Conservation (phyloP, 192 early-diverging fungal species). For the Coemansia sp. region DNA sequence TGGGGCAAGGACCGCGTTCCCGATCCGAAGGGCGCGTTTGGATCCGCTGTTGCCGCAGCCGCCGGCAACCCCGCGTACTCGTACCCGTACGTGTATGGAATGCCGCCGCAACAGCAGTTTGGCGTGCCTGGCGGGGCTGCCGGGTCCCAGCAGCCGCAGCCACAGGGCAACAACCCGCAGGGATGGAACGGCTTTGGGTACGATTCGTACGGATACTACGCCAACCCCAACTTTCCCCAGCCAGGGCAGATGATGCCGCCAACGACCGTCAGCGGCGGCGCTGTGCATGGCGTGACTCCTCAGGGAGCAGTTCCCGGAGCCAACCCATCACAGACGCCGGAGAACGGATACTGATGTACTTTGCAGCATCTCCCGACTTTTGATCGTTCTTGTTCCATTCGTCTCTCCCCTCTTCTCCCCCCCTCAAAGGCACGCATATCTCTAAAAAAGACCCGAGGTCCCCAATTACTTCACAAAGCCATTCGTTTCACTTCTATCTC, state of each 20-base stretch:
- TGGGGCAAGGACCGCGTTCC: conserved; percentile 84
- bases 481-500: background rate
- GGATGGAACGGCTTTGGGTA: conserved; percentile 44
- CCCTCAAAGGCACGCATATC: background rate
- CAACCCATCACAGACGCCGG: conserved; percentile 19
- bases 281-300: background rate
- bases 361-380: no score
- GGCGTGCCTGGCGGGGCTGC: conserved; percentile 18
- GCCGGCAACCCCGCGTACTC: conserved; percentile 53
- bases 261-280: conserved; percentile 13
- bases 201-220: conserved; percentile 51
- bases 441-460: background rate
- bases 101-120: conserved; percentile 50
- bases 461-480: background rate
- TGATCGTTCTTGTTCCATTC: background rate
- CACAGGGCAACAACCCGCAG: conserved; percentile 32
- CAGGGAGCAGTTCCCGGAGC: conserved; percentile 16
- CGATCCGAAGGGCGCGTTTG: conserved; percentile 50
- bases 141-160: conserved; percentile 24
- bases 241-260: conserved; percentile 47
- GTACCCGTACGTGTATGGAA: conserved; percentile 52
- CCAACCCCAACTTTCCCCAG: conserved; percentile 47
- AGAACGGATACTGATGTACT: conserved; percentile 35
- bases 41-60: conserved; percentile 32
- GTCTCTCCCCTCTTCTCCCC: no score